Evolutionary conservation across 2,329 filamentous ascomycete genomes (phyloP).

Genomic region (Phoma herbarum): DNA sequence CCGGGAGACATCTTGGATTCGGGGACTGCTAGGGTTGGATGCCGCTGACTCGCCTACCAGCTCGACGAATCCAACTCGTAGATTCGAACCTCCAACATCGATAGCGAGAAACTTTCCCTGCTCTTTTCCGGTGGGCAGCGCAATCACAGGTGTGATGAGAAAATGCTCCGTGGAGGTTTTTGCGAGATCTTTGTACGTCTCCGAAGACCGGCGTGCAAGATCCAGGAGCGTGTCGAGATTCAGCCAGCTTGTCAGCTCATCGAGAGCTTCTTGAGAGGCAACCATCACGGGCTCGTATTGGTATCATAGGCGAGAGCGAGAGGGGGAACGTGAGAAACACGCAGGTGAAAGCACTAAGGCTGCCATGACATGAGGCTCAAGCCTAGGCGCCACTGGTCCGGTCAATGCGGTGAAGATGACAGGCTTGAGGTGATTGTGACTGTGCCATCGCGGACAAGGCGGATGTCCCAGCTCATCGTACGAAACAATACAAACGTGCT

Average conservation of each 20-base stretch:
- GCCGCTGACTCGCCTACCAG: slow-evolving; percentile 55
- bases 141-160: slow-evolving; percentile 52
- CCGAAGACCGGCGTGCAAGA: slow-evolving; percentile 47
- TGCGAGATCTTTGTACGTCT: slow-evolving; percentile 47
- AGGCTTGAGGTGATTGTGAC: slow-evolving; percentile 1
- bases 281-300: slow-evolving; percentile 29
- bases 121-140: slow-evolving; percentile 65
- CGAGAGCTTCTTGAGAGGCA: slow-evolving; percentile 28
- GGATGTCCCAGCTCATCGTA: background rate
- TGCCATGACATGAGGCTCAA: slow-evolving; percentile 21
- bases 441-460: background rate
- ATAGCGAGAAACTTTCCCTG: slow-evolving; percentile 64
- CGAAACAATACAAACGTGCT: background rate
- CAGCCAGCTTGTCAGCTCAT: slow-evolving; percentile 47
- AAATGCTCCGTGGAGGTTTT: slow-evolving; percentile 51
- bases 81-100: slow-evolving; percentile 71
- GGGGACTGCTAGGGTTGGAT: slow-evolving; percentile 6
- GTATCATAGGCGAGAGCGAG: slow-evolving; percentile 3
- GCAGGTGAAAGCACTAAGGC: slow-evolving; percentile 3
- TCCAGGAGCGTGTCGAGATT: slow-evolving; percentile 44
- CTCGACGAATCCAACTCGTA: slow-evolving; percentile 74
- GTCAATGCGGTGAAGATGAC: slow-evolving; percentile 18
- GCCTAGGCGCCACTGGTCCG: slow-evolving; percentile 18
- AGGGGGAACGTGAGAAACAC: slow-evolving; percentile 3
- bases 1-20: slow-evolving; percentile 24